These are phyloP conservation scores for Mallotus repandus DNA, from an alignment of 441 rosid genomes.

Conservation along the genomic window DNA sequence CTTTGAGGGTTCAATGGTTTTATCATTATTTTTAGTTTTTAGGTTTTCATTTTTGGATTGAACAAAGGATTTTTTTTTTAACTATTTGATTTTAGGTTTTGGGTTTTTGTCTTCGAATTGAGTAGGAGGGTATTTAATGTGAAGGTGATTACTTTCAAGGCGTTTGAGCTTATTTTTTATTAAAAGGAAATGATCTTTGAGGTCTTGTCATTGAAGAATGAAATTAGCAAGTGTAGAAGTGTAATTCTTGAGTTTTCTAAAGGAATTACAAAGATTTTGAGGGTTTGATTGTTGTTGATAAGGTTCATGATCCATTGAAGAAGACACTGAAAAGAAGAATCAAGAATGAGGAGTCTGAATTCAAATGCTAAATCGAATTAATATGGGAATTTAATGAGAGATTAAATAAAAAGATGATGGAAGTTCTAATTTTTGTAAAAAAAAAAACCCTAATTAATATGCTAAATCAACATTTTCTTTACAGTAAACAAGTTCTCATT, in stretches of 20 bases:
- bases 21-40: too few species aligned
- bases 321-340: constrained; percentile 2
- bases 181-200: constrained; percentile 14
- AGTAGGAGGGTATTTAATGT: neutral
- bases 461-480: fast-evolving
- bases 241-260: constrained; percentile 5
- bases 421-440: too few species aligned
- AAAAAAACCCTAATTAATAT: too few species aligned
- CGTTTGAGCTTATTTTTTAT: constrained; percentile 19
- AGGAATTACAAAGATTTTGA: constrained; percentile 11
- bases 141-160: too few species aligned
- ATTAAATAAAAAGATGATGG: too few species aligned
- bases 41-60: neutral
- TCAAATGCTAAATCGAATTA: neutral
- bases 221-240: constrained; percentile 17
- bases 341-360: neutral
- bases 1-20: neutral
- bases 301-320: neutral
- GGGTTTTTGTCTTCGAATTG: neutral
- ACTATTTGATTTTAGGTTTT: neutral
- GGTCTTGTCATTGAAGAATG: constrained; percentile 27
- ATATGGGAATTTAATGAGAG: too few species aligned
- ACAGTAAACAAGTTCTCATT: too few species aligned
- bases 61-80: neutral
- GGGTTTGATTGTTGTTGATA: neutral